phyloP scores from a whole-genome alignment of 2,329 filamentous ascomycete genomes.

The Ophiocordyceps unilateralis region DNA sequence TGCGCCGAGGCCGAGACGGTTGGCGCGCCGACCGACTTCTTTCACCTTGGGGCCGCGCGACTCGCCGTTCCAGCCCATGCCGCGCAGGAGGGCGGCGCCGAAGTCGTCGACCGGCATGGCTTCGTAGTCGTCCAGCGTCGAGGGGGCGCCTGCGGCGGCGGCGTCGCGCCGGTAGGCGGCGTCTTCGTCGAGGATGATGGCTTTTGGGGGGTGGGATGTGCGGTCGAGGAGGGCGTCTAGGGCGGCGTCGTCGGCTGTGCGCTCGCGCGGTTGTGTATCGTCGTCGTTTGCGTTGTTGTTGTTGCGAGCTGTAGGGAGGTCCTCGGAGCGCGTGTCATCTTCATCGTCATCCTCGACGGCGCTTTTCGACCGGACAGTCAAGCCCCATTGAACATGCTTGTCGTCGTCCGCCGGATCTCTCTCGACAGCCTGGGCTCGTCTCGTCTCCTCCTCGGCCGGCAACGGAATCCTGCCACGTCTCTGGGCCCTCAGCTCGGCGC shows the following conservation, averaged over 20 bases:
- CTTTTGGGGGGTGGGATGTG: conserved; percentile 22
- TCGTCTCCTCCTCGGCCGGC: conserved; percentile 31
- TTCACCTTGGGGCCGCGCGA: conserved; percentile 35
- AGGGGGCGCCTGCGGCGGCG: conserved; percentile 52
- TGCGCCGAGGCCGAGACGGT: conserved; percentile 74
- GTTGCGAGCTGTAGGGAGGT: not conserved
- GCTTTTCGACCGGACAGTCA: conserved; percentile 27
- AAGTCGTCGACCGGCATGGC: conserved; percentile 89
- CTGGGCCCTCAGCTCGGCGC: conserved; percentile 31
- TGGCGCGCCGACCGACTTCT: conserved; percentile 54
- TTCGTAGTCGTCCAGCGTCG: conserved; percentile 70
- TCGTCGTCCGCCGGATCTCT: conserved; percentile 26
- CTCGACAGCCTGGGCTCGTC: conserved; percentile 14
- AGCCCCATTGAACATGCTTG: conserved; percentile 37
- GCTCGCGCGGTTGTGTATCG: not conserved
- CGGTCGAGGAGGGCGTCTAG: conserved; percentile 49
- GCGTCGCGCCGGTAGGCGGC: conserved; percentile 58
- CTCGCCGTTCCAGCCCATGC: conserved; percentile 86
- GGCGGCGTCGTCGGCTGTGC: conserved; percentile 32
- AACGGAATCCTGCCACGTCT: conserved; percentile 35
- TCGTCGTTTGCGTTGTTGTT: not conserved
- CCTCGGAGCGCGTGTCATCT: conserved; percentile 26
- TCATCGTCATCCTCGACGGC: not conserved
- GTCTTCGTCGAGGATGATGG: conserved; percentile 35
- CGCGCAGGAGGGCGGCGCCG: conserved; percentile 71